Percentiles rank a stretch among this genome's conserved stretches.
These are phyloP conservation scores for Asterella californica DNA, from an alignment of 225 moss, liverwort and hornwort species.

Conservation along the genomic window DNA sequence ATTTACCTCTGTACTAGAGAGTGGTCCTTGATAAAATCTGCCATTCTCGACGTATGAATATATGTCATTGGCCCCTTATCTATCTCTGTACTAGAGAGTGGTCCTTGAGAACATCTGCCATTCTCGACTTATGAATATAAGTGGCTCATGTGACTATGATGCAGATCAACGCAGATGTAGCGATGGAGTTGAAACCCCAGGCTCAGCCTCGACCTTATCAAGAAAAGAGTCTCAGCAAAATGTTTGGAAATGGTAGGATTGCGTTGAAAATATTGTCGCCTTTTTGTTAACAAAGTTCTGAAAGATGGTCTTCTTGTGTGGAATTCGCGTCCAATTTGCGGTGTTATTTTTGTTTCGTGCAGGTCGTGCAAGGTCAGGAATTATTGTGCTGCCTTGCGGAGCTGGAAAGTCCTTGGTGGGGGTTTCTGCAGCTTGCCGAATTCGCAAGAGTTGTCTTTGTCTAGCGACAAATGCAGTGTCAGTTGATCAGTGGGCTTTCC, in stretches of 20 bases:
- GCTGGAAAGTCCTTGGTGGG: constrained; percentile 99
- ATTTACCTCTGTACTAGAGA: too few relatives aligned
- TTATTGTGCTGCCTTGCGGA: constrained; percentile 98
- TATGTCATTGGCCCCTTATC: too few relatives aligned
- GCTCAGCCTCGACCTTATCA: constrained; percentile 99
- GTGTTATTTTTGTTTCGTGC: constrained; percentile 17
- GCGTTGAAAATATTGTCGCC: neutral
- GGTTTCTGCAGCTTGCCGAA: constrained; percentile 96
- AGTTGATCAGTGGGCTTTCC: constrained; percentile 99
- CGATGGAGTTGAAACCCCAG: constrained; percentile 92
- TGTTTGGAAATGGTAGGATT: constrained; percentile 93
- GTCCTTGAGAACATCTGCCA: neutral
- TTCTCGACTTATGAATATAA: neutral
- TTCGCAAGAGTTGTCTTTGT: constrained; percentile 90
- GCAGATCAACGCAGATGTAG: constrained; percentile 92
- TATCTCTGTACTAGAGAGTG: too few relatives aligned
- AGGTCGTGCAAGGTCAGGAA: constrained; percentile 99
- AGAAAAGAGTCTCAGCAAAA: constrained; percentile 97
- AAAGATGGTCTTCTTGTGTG: neutral
- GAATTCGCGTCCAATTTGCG: neutral
- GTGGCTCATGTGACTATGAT: neutral
- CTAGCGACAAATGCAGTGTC: constrained; percentile 97
- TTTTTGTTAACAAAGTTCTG: neutral
- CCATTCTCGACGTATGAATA: too few relatives aligned
- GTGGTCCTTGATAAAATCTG: too few relatives aligned